Evolutionary conservation across 2,329 filamentous ascomycete species (phyloP).

Genomic region (Aspergillus sp.): DNA sequence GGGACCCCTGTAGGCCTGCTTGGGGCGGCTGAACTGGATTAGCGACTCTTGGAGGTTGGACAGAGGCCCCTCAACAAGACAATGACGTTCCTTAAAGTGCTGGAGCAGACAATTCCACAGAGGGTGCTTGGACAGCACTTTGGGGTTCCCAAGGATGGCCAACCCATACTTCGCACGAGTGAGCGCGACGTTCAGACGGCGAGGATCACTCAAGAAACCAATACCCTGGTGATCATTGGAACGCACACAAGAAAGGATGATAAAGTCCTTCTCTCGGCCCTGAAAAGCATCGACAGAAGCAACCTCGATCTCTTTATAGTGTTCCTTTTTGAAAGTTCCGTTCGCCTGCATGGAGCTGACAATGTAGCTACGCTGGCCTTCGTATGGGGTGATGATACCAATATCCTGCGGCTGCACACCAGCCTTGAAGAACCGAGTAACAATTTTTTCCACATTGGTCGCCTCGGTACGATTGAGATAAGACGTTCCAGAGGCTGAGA

Average conservation of each 20-base stretch:
- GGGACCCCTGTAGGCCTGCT: constrained; percentile 84
- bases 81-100: constrained; percentile 96
- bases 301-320: constrained; percentile 98
- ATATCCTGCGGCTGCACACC: constrained; percentile 92
- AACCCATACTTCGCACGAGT: constrained; percentile 96
- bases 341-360: constrained; percentile 99
- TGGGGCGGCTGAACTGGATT: constrained; percentile 90
- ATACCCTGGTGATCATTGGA: constrained; percentile 99
- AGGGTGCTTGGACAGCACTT: constrained; percentile 95
- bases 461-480: constrained; percentile 98
- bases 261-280: constrained; percentile 98
- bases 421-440: constrained; percentile 97
- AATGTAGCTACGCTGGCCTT: constrained; percentile 96
- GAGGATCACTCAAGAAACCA: constrained; percentile 95
- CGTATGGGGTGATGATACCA: constrained; percentile 97
- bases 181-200: constrained; percentile 93
- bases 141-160: constrained; percentile 95
- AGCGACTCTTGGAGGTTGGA: constrained; percentile 95
- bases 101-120: constrained; percentile 93
- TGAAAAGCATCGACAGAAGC: constrained; percentile 98
- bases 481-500: constrained; percentile 94
- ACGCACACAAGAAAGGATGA: constrained; percentile 93
- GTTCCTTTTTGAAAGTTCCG: constrained; percentile 95
- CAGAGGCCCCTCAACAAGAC: constrained; percentile 90
- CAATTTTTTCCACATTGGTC: constrained; percentile 96